Percentiles rank a stretch among this genome's conserved stretches.
These are phyloP conservation scores for Rhodotorula sp. DNA, from an alignment of 1,284 basidiomycete species.

Conservation along the genomic window DNA sequence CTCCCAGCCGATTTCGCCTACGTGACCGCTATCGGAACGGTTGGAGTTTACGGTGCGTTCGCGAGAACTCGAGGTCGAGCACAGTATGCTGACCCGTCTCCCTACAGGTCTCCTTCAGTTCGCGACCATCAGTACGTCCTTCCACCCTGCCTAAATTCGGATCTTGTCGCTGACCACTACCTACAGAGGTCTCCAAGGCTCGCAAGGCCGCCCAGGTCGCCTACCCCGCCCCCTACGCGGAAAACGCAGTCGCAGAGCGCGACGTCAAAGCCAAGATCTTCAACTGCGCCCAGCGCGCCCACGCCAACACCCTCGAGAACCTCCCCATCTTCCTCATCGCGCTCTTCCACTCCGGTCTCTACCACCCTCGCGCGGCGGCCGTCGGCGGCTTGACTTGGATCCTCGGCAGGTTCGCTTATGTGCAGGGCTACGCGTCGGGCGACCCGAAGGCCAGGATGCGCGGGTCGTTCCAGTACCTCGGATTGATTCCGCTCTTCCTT, in stretches of 20 bases:
- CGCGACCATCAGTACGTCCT: conserved; percentile 2
- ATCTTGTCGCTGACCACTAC: background rate
- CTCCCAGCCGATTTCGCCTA: conserved; percentile 22
- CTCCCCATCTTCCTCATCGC: conserved; percentile 26
- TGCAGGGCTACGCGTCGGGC: conserved; percentile 29
- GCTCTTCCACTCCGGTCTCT: conserved; percentile 24
- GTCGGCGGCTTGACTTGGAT: conserved; percentile 22
- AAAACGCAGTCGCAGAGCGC: conserved; percentile 17
- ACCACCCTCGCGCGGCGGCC: conserved; percentile 26
- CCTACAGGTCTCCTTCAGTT: conserved; percentile 5
- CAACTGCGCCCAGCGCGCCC: conserved; percentile 38
- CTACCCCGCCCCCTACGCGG: conserved; percentile 31
- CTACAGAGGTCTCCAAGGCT: conserved; percentile 9
- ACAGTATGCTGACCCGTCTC: too few relatives aligned
- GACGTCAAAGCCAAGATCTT: conserved; percentile 21
- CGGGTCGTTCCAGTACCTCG: conserved; percentile 27
- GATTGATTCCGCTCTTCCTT: conserved; percentile 17
- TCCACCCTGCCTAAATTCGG: background rate
- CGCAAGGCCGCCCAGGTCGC: conserved; percentile 27
- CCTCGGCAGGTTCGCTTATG: conserved; percentile 25
- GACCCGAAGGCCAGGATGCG: conserved; percentile 14
- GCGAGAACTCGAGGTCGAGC: too few relatives aligned
- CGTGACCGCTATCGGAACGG: conserved; percentile 21
- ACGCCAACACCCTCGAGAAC: conserved; percentile 36
- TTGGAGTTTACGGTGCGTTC: conserved; percentile 7